phyloP scores from a whole-genome alignment of 208 protist species.

The Leptomonas pyrrhocoris region DNA sequence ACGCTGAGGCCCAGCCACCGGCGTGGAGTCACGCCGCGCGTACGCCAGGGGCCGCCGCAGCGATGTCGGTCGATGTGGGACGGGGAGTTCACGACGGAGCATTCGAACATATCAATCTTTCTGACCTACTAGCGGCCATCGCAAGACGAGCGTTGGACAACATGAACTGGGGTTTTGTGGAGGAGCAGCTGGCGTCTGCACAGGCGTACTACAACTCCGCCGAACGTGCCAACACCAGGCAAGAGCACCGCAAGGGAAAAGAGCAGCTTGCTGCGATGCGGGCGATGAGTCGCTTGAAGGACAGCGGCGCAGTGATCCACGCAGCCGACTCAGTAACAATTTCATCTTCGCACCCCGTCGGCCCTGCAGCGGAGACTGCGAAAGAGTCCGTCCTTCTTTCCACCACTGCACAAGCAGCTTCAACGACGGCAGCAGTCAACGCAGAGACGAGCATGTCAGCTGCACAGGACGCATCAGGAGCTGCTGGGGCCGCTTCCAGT shows the following conservation, averaged over 20 bases:
- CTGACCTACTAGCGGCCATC: conserved; percentile 25
- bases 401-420: not conserved
- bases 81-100: not conserved
- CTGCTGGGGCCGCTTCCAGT: not conserved
- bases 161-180: conserved; percentile 81
- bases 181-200: conserved; percentile 54
- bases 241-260: conserved; percentile 31
- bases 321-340: conserved; percentile 50
- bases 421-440: not conserved
- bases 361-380: not conserved
- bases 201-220: conserved; percentile 59
- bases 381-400: not conserved
- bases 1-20: conserved; percentile 10
- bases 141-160: conserved; percentile 31
- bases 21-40: conserved; percentile 75
- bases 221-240: conserved; percentile 33
- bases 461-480: not conserved
- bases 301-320: conserved; percentile 59
- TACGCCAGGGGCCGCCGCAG: conserved; percentile 7
- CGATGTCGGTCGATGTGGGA: not conserved
- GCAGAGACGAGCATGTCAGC: not conserved
- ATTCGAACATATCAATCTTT: conserved; percentile 7
- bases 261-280: conserved; percentile 51
- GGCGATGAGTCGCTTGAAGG: conserved; percentile 52
- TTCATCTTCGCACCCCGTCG: conserved; percentile 5